A percentile compares a stretch with the other conserved stretches of the same genome.
Conservation (phyloP, 179 eudicot species). For the Beta corolliflora region DNA sequence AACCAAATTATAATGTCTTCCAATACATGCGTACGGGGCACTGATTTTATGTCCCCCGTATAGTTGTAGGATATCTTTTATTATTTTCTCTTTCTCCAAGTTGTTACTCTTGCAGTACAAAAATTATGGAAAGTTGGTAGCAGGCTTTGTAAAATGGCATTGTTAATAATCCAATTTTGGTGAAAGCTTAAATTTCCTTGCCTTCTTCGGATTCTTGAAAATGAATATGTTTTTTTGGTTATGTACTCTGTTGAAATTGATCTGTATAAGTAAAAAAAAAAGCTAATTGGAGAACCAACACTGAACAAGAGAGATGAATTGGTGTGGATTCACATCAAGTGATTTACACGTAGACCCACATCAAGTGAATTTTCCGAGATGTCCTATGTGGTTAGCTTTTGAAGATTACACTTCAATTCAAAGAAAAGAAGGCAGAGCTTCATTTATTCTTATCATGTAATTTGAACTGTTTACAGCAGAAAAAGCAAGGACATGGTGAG, state of each 20-base stretch:
- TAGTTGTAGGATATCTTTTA: slow-evolving; percentile 22
- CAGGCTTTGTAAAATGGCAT: slow-evolving; percentile 25
- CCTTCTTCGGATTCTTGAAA: neutral
- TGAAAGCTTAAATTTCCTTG: neutral
- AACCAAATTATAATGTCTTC: neutral
- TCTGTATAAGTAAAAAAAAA: too few relatives aligned
- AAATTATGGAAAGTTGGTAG: neutral
- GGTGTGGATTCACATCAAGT: too few relatives aligned
- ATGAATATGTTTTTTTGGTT: neutral
- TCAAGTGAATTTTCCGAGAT: too few relatives aligned
- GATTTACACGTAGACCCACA: too few relatives aligned
- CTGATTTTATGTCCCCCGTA: too few relatives aligned
- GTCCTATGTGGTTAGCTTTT: too few relatives aligned
- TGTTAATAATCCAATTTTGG: slow-evolving; percentile 28
- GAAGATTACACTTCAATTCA: neutral
- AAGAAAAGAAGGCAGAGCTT: neutral
- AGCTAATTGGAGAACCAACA: too few relatives aligned
- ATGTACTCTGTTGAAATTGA: too few relatives aligned
- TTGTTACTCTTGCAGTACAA: slow-evolving; percentile 1
- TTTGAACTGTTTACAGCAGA: slow-evolving; percentile 7
- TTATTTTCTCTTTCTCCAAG: neutral
- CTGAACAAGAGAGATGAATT: too few relatives aligned
- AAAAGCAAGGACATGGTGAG: too few relatives aligned
- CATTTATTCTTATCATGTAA: neutral
- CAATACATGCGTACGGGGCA: too few relatives aligned